Base-by-base conservation (phyloP, 306 rosid species). In the Acacia crassicarpa region DNA sequence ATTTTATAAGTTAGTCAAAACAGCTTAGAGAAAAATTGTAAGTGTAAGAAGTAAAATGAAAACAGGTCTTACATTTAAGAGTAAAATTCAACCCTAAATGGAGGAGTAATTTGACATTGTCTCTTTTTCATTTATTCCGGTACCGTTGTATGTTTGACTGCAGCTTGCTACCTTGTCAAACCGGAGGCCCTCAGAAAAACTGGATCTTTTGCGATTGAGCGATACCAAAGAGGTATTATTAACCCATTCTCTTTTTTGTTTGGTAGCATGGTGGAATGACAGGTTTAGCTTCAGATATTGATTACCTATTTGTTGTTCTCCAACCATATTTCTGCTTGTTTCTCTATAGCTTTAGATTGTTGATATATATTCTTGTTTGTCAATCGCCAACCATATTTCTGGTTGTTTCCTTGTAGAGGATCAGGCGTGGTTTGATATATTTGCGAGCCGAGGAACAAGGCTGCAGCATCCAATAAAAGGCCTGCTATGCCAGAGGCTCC, bases 111-210 rank as follows among this genome's bases (percentile, higher is more conserved):
- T 44, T 73, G 43, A 23, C 46, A 76, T 67, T 72, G 23, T 4
- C 14, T 13, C 45, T 62, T 54, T 62, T 56, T 63, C 54, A 67
- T 76, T 69, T 59, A 33, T 45, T 70, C 43, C 25, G 67, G 41
- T 76, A 74, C 85, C 80, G 46, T 83, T 45, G 35, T 54, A 53
- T 25, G 59, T 77, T 82, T 81, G 22, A 68, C 56, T 85, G 81
- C 94, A 95, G 99, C 90, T 95, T 61, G 76, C 91, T 72, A 92
- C 98, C 82, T 85, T 95, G 6, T 82, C 97, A 58, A 93, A 91
- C 78, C 90, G 90, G 73, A 90, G 92, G 85, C 99, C 99, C 71
- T 70, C 87, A 0, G 99, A 95, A 84, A 90, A 87, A 87, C 82
- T 95, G 86, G 99, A 95, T 16, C 93, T 95, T 65, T 88, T 95